Evolutionary conservation across 805 yeast species (phyloP), one percentile per base, ranked within the genome.

Genomic region (Yamadazyma takamatsuzukensis): DNA sequence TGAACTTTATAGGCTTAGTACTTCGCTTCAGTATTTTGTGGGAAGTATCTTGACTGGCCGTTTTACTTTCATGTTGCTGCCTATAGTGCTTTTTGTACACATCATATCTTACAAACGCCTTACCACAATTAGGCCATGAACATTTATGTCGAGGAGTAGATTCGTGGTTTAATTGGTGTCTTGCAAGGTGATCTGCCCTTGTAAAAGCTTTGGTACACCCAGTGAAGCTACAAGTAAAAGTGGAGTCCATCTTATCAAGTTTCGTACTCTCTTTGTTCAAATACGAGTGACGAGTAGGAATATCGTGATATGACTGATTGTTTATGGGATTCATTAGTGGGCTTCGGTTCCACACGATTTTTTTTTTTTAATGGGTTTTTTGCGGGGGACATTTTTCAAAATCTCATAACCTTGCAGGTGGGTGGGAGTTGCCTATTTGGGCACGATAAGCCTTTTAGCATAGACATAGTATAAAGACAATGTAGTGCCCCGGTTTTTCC

Each of bases 1-100:
- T 27, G 16, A 37, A 37, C 27, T 33, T 33, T 6, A 37, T 11
- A 4, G 32, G 33, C 22, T 36, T 26, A 6, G 32, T 27, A 10
- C 8, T n/a, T n/a, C n/a, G 27, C 21, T 15, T 19, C 16, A 11
- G 10, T 2, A 21, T 27, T 27, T 25, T 29, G 6, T 24, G 24
- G 3, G 14, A 18, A 3, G 18, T 16, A 8, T 31, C 16, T 6
- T 15, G 15, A 16, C 23, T 25, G 11, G 5, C 4, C 4, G 13
- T 19, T 13, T 14, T 5, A n/a, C n/a, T n/a, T 15, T 31, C 32
- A 18, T 41, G 45, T 18, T 41, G 37, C 19, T 27, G 30, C 15
- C 29, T 22, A n/a, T 29, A 35, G 29, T 42, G 46, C 30, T 37
- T 42, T 22, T 31, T 28, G 15, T 26, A 39, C 11, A 42, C 46